Evolutionary conservation across 805 yeast genomes (phyloP).

Genomic region (Myxozyma melibiosi): DNA sequence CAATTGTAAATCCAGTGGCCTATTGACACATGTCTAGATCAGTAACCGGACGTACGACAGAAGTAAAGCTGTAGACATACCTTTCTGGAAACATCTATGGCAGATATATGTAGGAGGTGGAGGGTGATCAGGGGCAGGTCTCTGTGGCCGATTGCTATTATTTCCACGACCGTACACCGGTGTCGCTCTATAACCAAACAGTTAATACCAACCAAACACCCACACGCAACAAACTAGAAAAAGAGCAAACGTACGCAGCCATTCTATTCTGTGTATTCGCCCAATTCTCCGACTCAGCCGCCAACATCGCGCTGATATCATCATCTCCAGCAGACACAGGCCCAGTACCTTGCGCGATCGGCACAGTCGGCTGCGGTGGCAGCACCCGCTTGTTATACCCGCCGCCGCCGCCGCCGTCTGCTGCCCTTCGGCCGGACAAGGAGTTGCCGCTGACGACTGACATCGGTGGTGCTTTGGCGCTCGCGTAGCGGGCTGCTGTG

Average conservation of each 20-base stretch:
- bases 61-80: constrained; percentile 1
- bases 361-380: not conserved
- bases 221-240: not conserved
- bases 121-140: constrained; percentile 57
- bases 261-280: constrained; percentile 87
- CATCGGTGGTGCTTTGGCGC: constrained; percentile 39
- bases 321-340: constrained; percentile 72
- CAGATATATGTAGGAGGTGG: constrained; percentile 98
- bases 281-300: constrained; percentile 93
- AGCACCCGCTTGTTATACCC: not conserved
- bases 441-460: constrained; percentile 3
- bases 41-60: no score
- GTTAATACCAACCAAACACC: not conserved
- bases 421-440: not conserved
- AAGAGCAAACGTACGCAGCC: constrained; percentile 48
- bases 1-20: constrained; percentile 94
- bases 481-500: constrained; percentile 62
- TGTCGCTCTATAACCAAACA: constrained; percentile 54
- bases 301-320: constrained; percentile 85
- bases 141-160: constrained; percentile 15
- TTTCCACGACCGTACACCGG: constrained; percentile 56
- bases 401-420: constrained; percentile 6
- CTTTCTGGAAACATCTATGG: constrained; percentile 93
- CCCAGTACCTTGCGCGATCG: not conserved
- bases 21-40: no score